Conservation (phyloP, 73 alveolate species). For the Paramecium caudatum region DNA sequence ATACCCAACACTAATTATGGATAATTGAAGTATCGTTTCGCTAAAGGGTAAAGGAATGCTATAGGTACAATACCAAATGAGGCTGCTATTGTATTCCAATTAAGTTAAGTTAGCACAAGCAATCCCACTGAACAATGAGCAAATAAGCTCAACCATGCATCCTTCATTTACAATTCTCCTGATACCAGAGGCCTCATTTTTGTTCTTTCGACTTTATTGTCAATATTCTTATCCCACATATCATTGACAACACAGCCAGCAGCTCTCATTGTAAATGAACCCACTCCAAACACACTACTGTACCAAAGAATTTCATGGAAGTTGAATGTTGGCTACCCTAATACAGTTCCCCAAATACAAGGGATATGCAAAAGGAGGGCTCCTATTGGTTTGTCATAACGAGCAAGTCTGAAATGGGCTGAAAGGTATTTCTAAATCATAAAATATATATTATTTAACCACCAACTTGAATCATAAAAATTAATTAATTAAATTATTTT, state of each 20-base stretch:
- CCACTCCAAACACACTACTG: conserved; percentile 82
- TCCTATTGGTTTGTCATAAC: conserved; percentile 89
- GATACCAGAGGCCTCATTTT: conserved; percentile 89
- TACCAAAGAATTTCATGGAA: conserved; percentile 72
- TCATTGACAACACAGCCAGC: conserved; percentile 95
- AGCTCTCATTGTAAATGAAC: conserved; percentile 89
- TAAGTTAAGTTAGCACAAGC: conserved; percentile 49
- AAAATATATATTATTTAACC: neutral
- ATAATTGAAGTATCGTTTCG: conserved; percentile 85
- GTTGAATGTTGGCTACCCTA: conserved; percentile 80
- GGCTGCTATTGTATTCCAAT: conserved; percentile 73
- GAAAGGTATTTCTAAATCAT: neutral
- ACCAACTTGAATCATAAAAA: neutral
- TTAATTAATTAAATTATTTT: neutral
- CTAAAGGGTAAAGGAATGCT: conserved; percentile 86
- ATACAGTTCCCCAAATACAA: conserved; percentile 85
- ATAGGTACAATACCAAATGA: conserved; percentile 85
- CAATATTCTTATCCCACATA: conserved; percentile 89
- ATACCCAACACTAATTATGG: conserved; percentile 89
- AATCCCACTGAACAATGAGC: conserved; percentile 69
- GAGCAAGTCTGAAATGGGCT: conserved; percentile 83
- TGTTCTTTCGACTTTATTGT: conserved; percentile 89
- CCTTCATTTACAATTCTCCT: conserved; percentile 84
- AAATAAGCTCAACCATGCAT: conserved; percentile 78
- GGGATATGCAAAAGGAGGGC: conserved; percentile 87